phyloP scores from a whole-genome alignment of 2,329 filamentous ascomycete species.

The Laburnicola sp. region DNA sequence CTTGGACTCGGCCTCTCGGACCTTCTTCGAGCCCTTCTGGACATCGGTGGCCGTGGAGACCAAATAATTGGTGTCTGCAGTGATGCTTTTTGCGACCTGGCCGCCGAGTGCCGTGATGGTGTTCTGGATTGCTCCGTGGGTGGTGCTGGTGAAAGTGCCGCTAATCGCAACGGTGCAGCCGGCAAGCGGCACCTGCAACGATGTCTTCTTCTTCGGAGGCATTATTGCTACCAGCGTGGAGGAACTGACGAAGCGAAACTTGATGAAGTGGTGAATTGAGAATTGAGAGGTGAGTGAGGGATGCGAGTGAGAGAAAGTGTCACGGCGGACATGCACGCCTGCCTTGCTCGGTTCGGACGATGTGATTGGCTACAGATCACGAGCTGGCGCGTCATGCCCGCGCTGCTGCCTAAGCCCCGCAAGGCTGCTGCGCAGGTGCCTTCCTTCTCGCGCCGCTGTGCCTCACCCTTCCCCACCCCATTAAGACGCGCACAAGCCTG shows the following conservation, averaged over 20 bases:
- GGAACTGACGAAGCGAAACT: conserved; percentile 1
- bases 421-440: too few species aligned
- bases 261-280: neutral
- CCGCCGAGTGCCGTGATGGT: conserved; percentile 57
- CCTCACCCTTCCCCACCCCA: neutral
- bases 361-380: conserved; percentile 1
- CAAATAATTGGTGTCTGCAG: conserved; percentile 58
- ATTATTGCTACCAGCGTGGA: conserved; percentile 16
- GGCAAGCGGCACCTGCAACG: conserved; percentile 53
- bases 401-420: conserved; percentile 2
- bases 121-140: conserved; percentile 55
- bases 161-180: conserved; percentile 60
- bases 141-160: conserved; percentile 61
- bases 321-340: neutral
- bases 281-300: neutral
- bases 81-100: conserved; percentile 52
- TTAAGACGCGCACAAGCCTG: too few species aligned
- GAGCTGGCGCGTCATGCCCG: neutral
- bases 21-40: conserved; percentile 56
- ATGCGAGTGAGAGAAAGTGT: neutral
- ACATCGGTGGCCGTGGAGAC: conserved; percentile 60
- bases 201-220: conserved; percentile 25
- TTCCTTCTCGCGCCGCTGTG: neutral
- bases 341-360: neutral
- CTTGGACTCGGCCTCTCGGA: conserved; percentile 52